Evolutionary conservation across 495 filamentous ascomycete genomes (phyloP).

Genomic region (Pyrenula aspistea): DNA sequence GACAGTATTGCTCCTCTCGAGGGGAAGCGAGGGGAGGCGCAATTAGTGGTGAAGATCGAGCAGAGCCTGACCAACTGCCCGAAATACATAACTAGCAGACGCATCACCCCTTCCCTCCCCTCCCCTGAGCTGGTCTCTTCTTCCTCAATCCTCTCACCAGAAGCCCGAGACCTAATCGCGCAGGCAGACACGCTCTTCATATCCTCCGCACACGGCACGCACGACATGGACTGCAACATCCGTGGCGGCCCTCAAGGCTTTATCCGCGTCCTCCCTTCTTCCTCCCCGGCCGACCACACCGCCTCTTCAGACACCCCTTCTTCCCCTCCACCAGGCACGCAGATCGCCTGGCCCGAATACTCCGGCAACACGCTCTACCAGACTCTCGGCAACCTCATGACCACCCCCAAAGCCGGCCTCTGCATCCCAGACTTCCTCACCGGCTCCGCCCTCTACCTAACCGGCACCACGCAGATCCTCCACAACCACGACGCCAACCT

Average conservation of each 20-base stretch:
- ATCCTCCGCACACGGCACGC: slow-evolving; percentile 44
- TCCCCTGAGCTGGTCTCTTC: slow-evolving; percentile 38
- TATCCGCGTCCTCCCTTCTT: slow-evolving; percentile 40
- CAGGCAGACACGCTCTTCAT: slow-evolving; percentile 70
- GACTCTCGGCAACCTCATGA: slow-evolving; percentile 59
- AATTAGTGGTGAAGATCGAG: slow-evolving; percentile 53
- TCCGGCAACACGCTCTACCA: slow-evolving; percentile 76
- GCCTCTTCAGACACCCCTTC: no score
- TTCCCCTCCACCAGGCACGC: slow-evolving; percentile 33
- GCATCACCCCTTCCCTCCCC: slow-evolving; percentile 40
- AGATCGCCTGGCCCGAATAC: slow-evolving; percentile 66
- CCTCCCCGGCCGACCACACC: neutral
- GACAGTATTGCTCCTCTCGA: slow-evolving; percentile 11
- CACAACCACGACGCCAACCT: slow-evolving; percentile 43
- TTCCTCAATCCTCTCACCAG: slow-evolving; percentile 22
- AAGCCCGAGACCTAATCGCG: slow-evolving; percentile 44
- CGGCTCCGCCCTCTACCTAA: slow-evolving; percentile 58
- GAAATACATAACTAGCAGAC: slow-evolving; percentile 70
- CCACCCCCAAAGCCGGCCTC: slow-evolving; percentile 51
- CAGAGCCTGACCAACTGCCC: slow-evolving; percentile 69
- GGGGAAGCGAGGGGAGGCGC: slow-evolving; percentile 34
- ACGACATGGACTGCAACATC: slow-evolving; percentile 77
- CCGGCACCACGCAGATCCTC: slow-evolving; percentile 53
- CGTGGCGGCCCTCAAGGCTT: slow-evolving; percentile 68
- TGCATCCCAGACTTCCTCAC: slow-evolving; percentile 60